phyloP scores from a whole-genome alignment of 345 rosid genomes.

The Aquilaria yunnanensis region DNA sequence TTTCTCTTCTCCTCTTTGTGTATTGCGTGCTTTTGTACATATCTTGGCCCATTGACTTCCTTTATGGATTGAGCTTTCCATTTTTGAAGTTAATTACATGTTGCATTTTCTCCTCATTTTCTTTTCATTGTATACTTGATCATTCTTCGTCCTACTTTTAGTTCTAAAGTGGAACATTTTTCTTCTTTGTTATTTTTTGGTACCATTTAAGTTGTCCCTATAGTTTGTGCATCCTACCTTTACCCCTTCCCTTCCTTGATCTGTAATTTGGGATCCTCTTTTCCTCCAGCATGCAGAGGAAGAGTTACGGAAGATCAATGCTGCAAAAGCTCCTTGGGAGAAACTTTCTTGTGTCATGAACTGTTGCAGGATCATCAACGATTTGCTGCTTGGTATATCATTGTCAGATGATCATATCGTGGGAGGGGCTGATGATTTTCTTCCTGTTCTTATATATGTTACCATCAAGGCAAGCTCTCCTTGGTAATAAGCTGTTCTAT shows the following conservation, averaged over 20 bases:
- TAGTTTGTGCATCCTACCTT: background rate
- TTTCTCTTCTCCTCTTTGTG: too few relatives aligned
- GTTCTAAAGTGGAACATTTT: background rate
- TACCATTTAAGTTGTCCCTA: too few relatives aligned
- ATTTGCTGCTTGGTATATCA: slow-evolving; percentile 50
- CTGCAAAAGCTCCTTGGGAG: slow-evolving; percentile 37
- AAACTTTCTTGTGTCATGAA: slow-evolving; percentile 49
- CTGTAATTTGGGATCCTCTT: background rate
- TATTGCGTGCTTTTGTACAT: too few relatives aligned
- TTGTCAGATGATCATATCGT: slow-evolving; percentile 34
- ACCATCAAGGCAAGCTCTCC: slow-evolving; percentile 63
- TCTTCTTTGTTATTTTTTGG: background rate
- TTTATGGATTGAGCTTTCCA: too few relatives aligned
- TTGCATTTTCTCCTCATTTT: too few relatives aligned
- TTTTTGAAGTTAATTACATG: too few relatives aligned
- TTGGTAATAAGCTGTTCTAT: slow-evolving; percentile 44
- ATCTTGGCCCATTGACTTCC: too few relatives aligned
- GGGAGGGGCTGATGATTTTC: slow-evolving; percentile 60
- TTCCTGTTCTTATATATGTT: slow-evolving; percentile 52
- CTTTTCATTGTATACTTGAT: too few relatives aligned
- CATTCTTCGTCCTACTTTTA: too few relatives aligned
- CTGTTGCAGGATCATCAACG: slow-evolving; percentile 55
- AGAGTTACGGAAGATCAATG: slow-evolving; percentile 40
- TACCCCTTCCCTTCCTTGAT: background rate
- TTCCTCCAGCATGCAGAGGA: slow-evolving; percentile 53